A percentile compares a stretch with the other conserved stretches of the same genome.
Conservation (phyloP, 176 grass and related monocot genomes). For the Phoenix dactylifera region DNA sequence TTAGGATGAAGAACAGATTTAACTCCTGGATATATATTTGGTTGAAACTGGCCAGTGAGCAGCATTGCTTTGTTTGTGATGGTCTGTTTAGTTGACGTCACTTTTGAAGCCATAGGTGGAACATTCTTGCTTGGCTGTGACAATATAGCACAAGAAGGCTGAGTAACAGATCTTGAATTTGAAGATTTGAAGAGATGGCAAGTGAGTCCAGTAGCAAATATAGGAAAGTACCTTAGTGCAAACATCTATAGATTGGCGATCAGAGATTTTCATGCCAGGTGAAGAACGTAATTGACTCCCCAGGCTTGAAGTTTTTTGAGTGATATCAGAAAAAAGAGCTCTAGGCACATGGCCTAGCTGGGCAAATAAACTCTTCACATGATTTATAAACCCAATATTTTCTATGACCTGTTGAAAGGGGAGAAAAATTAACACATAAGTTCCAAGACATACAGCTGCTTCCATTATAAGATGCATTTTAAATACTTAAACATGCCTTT, state of each 20-base stretch:
- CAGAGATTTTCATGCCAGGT: slow-evolving; percentile 10
- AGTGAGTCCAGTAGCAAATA: too few species aligned
- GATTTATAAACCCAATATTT: slow-evolving; percentile 59
- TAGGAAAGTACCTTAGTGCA: not conserved
- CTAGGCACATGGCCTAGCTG: slow-evolving; percentile 40
- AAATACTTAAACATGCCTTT: too few species aligned
- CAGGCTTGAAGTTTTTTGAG: slow-evolving; percentile 24
- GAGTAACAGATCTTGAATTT: too few species aligned
- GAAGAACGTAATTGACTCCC: slow-evolving; percentile 26
- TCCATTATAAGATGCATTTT: too few species aligned
- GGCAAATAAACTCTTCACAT: slow-evolving; percentile 52
- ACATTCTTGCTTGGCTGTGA: not conserved
- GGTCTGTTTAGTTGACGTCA: not conserved
- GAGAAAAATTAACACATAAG: too few species aligned
- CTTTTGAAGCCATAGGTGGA: slow-evolving; percentile 23
- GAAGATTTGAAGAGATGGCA: too few species aligned
- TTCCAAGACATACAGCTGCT: too few species aligned
- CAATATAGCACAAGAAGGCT: not conserved
- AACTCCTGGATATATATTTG: slow-evolving; percentile 1
- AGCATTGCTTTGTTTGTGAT: not conserved
- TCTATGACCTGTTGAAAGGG: slow-evolving; percentile 48
- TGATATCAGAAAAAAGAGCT: slow-evolving; percentile 36
- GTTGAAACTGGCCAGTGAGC: too few species aligned
- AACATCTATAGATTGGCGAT: not conserved
- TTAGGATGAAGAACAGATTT: slow-evolving; percentile 15